Evolutionary conservation across 495 filamentous ascomycete species (phyloP).

Genomic region (Talaromyces proteolyticus): DNA sequence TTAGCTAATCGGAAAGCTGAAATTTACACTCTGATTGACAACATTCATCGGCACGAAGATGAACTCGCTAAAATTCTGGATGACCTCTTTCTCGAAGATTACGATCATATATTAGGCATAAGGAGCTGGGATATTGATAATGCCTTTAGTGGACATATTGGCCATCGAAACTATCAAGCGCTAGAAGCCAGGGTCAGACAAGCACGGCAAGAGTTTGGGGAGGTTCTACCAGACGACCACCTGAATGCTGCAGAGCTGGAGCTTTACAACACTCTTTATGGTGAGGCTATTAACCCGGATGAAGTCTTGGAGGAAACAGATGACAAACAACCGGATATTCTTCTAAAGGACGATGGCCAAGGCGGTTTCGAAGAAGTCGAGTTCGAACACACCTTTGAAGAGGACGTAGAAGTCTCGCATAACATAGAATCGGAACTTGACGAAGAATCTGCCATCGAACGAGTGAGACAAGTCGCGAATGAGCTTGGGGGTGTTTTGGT

Average conservation of each 20-base stretch:
- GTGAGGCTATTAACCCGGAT: constrained; percentile 49
- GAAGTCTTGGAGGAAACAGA: constrained; percentile 26
- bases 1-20: constrained; percentile 14
- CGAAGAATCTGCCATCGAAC: constrained; percentile 26
- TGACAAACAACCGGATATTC: constrained; percentile 26
- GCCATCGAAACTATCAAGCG: constrained; percentile 28
- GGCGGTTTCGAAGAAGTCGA: constrained; percentile 59
- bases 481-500: constrained; percentile 43
- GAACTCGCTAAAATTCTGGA: constrained; percentile 28
- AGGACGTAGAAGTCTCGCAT: constrained; percentile 26
- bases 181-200: constrained; percentile 60
- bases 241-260: constrained; percentile 63
- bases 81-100: constrained; percentile 25
- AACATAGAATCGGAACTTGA: constrained; percentile 31
- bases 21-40: constrained; percentile 33
- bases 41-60: constrained; percentile 29
- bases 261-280: constrained; percentile 79
- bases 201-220: constrained; percentile 69
- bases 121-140: constrained; percentile 16
- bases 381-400: constrained; percentile 24
- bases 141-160: constrained; percentile 16
- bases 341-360: constrained; percentile 52
- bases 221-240: constrained; percentile 68
- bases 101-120: constrained; percentile 13
- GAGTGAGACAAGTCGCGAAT: constrained; percentile 38